A percentile compares a stretch with the other conserved stretches of the same genome.
phyloP scores from a whole-genome alignment of 2,329 filamentous ascomycete genomes.

The Pseudogymnoascus sp. region DNA sequence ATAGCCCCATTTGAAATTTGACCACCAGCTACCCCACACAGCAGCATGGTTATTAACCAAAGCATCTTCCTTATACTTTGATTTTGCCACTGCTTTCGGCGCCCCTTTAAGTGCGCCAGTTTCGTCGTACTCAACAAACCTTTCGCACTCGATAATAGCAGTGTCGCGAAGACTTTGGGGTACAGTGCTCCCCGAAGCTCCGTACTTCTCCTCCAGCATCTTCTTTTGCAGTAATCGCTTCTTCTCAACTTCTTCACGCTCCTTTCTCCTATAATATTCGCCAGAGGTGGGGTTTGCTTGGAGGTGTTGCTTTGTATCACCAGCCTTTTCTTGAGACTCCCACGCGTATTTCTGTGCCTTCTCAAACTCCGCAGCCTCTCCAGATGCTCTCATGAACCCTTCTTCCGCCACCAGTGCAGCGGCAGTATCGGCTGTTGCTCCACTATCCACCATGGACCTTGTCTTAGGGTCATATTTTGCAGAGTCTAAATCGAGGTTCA shows the following conservation, averaged over 20 bases:
- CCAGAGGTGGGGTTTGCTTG: slow-evolving; percentile 96
- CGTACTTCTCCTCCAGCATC: slow-evolving; percentile 74
- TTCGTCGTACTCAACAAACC: slow-evolving; percentile 92
- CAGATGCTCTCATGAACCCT: slow-evolving; percentile 80
- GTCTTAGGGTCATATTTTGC: slow-evolving; percentile 98
- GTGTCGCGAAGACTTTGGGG: slow-evolving; percentile 58
- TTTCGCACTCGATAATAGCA: slow-evolving; percentile 72
- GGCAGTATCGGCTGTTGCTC: slow-evolving; percentile 71
- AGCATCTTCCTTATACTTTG: slow-evolving; percentile 87
- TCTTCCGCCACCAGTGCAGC: slow-evolving; percentile 84
- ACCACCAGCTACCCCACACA: slow-evolving; percentile 98
- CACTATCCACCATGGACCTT: slow-evolving; percentile 78
- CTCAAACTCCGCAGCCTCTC: slow-evolving; percentile 90
- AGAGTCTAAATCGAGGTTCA: slow-evolving; percentile 91
- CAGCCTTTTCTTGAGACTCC: slow-evolving; percentile 82
- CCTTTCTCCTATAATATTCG: slow-evolving; percentile 74
- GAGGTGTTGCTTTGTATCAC: slow-evolving; percentile 74
- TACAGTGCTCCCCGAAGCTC: slow-evolving; percentile 54
- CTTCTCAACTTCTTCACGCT: slow-evolving; percentile 63
- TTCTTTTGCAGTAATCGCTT: slow-evolving; percentile 63
- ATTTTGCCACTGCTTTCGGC: slow-evolving; percentile 67
- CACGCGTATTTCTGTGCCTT: slow-evolving; percentile 84
- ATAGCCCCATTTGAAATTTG: slow-evolving; percentile 91
- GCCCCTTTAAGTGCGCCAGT: slow-evolving; percentile 83
- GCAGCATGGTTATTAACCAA: slow-evolving; percentile 84